Base-by-base conservation (phyloP, 176 grass and related monocot genomes). In the Aegilops sharonensis region DNA sequence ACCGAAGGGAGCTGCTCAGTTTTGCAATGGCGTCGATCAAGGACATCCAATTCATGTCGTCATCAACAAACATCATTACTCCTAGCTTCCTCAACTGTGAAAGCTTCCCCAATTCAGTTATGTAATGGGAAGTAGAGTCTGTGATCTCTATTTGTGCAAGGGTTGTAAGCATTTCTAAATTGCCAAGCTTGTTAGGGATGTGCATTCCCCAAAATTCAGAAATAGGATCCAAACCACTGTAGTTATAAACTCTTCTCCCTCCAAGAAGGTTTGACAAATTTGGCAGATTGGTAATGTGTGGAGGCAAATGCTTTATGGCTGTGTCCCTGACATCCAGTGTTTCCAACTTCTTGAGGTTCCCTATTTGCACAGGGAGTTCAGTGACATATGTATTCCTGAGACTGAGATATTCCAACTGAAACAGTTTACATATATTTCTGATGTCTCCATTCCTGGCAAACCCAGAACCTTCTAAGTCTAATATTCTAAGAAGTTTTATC, bases 11-110 rank as follows among this genome's bases (percentile, higher is more conserved):
- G n/a, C 39, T 9, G 4, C 78, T 72, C 29, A 86, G 52, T 15
- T 82, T 64, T 54, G 6, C 71, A 82, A 86, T 50, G 21, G 37
- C 71, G 81, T 37, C 24, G 6, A 82, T 37, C 50, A 90, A 86
- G 54, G 84, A 86, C 69, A 18, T 14, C 84, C 88, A 86, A 6
- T 34, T 72, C 8, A 12, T 82, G 64, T 90, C 72, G 63, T 90
- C 88, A 13, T 90, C 78, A 78, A 86, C 64, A 78, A 90, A 86
- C 79, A 90, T 90, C 88, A 86, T 78, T 56, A 86, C 79, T 2
- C 78, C 84, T 71, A 90, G 72, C 73, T 86, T 90, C 39, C 23
- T 82, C 84, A 90, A 86, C 24, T 9, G 64, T 17, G 78, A 72
- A 18, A 90, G 18, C 2, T 86, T 90, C 0, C 78, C 72, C 23